Evolutionary conservation across 192 early-diverging fungal species (phyloP).

Genomic region (Dispira parvispora): DNA sequence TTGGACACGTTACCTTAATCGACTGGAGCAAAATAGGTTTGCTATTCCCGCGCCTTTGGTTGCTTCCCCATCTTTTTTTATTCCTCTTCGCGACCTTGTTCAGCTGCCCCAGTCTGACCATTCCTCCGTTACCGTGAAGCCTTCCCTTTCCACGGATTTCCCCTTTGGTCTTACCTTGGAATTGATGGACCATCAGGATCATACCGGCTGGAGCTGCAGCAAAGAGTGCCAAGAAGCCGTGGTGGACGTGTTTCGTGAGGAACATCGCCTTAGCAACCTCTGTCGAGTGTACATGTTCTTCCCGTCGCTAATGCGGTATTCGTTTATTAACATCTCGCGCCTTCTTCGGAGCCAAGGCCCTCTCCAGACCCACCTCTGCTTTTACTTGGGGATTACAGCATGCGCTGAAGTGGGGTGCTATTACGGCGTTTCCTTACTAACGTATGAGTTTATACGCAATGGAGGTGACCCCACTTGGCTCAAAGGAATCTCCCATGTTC

Average conservation of each 20-base stretch:
- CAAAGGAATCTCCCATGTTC: background rate
- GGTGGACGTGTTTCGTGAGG: background rate
- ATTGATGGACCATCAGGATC: background rate
- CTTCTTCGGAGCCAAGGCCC: background rate
- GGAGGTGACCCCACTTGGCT: background rate
- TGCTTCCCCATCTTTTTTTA: slow-evolving; percentile 4
- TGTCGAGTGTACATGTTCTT: slow-evolving; percentile 5
- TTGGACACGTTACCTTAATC: slow-evolving; percentile 1
- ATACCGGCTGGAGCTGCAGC: background rate
- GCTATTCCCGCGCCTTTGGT: background rate
- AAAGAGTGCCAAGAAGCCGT: background rate
- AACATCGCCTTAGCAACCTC: slow-evolving; percentile 1
- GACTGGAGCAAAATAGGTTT: background rate
- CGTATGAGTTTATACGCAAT: background rate
- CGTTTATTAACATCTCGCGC: background rate
- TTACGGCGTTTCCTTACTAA: background rate
- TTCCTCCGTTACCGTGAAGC: background rate
- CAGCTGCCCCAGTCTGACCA: background rate
- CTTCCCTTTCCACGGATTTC: background rate
- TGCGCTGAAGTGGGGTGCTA: background rate
- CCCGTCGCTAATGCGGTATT: background rate
- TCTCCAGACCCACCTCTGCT: background rate
- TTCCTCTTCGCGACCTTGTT: slow-evolving; percentile 1
- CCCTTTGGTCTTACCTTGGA: background rate
- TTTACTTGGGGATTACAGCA: slow-evolving; percentile 2